phyloP scores from a whole-genome alignment of 805 yeast genomes.

The Cyberlindnera misumaiensis region DNA sequence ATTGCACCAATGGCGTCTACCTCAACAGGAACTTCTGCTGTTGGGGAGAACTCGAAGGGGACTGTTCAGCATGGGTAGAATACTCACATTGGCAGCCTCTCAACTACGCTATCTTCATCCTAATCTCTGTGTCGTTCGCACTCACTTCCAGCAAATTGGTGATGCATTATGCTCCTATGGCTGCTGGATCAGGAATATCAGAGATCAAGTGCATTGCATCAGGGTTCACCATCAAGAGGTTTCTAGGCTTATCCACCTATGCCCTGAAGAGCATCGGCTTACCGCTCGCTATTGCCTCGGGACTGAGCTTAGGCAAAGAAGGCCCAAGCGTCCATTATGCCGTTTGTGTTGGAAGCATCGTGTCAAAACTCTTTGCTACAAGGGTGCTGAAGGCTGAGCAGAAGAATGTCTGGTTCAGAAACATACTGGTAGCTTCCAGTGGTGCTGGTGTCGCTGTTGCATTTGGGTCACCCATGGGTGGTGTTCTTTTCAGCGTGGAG shows the following conservation, averaged over 20 bases:
- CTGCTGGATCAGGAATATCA: slow-evolving; percentile 96
- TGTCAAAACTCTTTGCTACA: slow-evolving; percentile 20
- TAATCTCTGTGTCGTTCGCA: slow-evolving; percentile 56
- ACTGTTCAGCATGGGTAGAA: slow-evolving; percentile 61
- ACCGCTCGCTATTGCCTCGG: slow-evolving; percentile 90
- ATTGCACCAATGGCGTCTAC: slow-evolving; percentile 64
- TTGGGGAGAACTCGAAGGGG: slow-evolving; percentile 45
- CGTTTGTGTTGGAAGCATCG: slow-evolving; percentile 74
- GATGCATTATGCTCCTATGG: slow-evolving; percentile 68
- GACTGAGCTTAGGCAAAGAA: slow-evolving; percentile 91
- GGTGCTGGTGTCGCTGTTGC: slow-evolving; percentile 99
- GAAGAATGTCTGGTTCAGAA: slow-evolving; percentile 15
- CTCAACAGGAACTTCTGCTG: slow-evolving; percentile 78
- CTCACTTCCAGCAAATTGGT: slow-evolving; percentile 63
- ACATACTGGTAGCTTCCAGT: slow-evolving; percentile 69
- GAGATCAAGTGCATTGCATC: slow-evolving; percentile 93
- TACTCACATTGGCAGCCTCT: slow-evolving; percentile 46
- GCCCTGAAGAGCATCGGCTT: slow-evolving; percentile 70
- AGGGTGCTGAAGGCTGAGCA: slow-evolving; percentile 8
- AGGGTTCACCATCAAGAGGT: slow-evolving; percentile 77
- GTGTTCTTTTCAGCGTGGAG: slow-evolving; percentile 88
- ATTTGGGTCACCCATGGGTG: slow-evolving; percentile 94
- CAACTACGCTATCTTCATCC: slow-evolving; percentile 53
- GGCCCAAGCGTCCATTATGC: slow-evolving; percentile 99
- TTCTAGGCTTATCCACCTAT: slow-evolving; percentile 67